Evolutionary conservation across 768 basidiomycete species (phyloP), one percentile per base, ranked within the genome.

Genomic region (Phlegmacium glaucopus): DNA sequence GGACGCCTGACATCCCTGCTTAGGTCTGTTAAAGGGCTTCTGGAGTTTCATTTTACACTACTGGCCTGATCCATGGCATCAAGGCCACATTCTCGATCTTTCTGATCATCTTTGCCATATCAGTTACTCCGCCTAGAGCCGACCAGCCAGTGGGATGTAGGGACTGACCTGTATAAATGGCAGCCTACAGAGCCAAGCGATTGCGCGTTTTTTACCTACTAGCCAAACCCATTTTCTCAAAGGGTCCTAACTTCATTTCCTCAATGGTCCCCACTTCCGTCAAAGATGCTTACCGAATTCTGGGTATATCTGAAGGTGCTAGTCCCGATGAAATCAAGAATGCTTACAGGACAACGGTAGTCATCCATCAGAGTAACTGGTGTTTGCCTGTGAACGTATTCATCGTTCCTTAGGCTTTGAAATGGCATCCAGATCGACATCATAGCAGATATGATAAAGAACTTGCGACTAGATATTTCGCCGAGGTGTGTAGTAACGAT

Each of bases 351-450:
- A 76, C 71, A 61, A 69, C 79, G 67, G 83, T 83, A 67, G 56
- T 52, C 39, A 48, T 58, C 52, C 47, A 52, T 50, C 53, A 48
- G 40, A 49, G 39, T 54, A 52, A 57, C 47, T 53, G 45, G 68
- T 60, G 25, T 35, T 49, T 53, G 44, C 29, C 44, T 52, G 50
- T 47, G 50, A 47, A 45, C 58, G 40, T 54, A 50, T 50, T 63
- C n/a, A 51, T 56, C 43, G 46, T 38, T 44, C 51, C 48, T 39
- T 49, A 65, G 83, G 82, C 80, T 53, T 66, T 85, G 46, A 74
- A 72, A 57, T 86, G 83, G 81, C 82, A 85, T 54, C 82, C 83
- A 52, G 82, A 85, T 64, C 81, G 80, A 50, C 79, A 82, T 62
- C 72, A 77, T 56, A 55, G 55, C 51, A 52, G 47, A 35, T 55